phyloP scores from a whole-genome alignment of 306 rosid genomes.

The Fagus sylvatica region DNA sequence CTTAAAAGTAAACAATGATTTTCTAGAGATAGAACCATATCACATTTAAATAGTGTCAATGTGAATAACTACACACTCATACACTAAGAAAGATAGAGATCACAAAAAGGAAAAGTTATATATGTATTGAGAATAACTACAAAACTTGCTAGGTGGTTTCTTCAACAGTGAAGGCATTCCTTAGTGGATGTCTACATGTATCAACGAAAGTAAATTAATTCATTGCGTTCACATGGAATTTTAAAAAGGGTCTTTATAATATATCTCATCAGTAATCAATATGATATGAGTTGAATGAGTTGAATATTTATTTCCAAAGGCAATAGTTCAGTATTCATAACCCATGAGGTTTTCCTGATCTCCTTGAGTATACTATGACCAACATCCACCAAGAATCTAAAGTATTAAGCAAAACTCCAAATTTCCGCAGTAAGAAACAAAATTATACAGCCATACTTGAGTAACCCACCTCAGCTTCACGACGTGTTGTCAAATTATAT shows the following conservation, averaged over 20 bases:
- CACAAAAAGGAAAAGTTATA: not conserved
- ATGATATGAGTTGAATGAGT: not conserved
- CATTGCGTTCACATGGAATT: no score
- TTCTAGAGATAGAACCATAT: not conserved
- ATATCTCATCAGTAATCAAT: not conserved
- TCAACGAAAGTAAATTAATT: not conserved
- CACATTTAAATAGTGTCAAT: not conserved
- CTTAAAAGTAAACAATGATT: constrained; percentile 8
- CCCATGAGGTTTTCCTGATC: not conserved
- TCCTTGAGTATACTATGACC: not conserved
- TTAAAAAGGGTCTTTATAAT: not conserved
- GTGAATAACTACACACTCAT: not conserved
- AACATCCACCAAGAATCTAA: no score
- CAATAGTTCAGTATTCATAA: not conserved
- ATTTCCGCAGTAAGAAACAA: no score
- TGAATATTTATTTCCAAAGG: not conserved
- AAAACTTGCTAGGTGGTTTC: not conserved
- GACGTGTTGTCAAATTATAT: not conserved
- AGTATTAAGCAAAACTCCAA: no score
- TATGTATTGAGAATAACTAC: not conserved
- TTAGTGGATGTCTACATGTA: constrained; percentile 5
- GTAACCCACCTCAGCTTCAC: not conserved
- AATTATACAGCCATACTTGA: no score
- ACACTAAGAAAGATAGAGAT: not conserved
- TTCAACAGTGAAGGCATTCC: constrained; percentile 4